Evolutionary conservation across 257 asterid genomes (phyloP), one percentile per base, ranked within the genome.

Genomic region (Cruciata laevipes): DNA sequence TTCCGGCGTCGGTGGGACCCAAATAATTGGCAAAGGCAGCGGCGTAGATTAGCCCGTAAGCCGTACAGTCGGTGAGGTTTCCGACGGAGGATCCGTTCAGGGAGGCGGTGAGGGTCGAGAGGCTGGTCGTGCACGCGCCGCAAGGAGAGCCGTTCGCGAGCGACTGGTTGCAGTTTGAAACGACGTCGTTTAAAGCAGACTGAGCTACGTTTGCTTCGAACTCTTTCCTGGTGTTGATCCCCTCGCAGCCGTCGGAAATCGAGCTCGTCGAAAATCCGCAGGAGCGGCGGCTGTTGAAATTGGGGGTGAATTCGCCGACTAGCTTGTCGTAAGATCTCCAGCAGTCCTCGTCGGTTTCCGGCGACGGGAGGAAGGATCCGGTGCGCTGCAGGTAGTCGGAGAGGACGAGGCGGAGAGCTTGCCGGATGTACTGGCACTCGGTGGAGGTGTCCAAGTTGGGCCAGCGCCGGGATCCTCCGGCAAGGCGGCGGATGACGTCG

Each of bases 201-300:
- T 32, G 70, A 7, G 88, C 77, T 7, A 92, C 85, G 35, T 52
- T 60, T 16, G 84, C 42, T 74, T 89, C 96, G 72, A 92, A 89
- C 47, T 80, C 84, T 23, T 80, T 61, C 5, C 96, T 88, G 1
- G 94, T 81, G 65, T 83, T 79, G 76, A 88, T 79, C 70, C 83
- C 83, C 90, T 87, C 83, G 79, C 96, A 87, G 0, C 95, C 92
- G 31, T 70, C 73, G 4, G 96, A 76, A 38, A 89, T 87, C 96
- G 95, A 92, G 72, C 79, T 64, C 49, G 87, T 86, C 70, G 78
- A 73, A 74, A 86, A 86, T 0, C 96, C 96, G 78, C 97, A 92
- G 13, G 80, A 63, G 10, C 70, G 25, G 61, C 90, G 86, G 40
- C 86, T 67, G 73, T 91, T 84, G 68, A 81, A 77, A 49, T 72